These are phyloP conservation scores for Dentipellis fragilis DNA, from an alignment of 768 basidiomycete genomes.

Conservation along the genomic window DNA sequence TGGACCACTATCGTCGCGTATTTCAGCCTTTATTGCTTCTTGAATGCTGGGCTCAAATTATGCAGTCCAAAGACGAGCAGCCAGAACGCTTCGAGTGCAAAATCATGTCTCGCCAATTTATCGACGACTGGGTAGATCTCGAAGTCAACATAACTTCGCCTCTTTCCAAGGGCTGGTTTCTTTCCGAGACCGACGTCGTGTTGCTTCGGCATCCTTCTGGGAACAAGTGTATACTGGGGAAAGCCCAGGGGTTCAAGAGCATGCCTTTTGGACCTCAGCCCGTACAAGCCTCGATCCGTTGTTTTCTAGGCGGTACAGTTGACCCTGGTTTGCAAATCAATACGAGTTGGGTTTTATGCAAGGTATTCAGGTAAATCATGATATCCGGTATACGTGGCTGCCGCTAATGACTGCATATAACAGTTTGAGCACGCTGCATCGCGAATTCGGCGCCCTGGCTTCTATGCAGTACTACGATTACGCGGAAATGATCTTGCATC, in stretches of 20 bases:
- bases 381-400: not conserved
- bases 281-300: slow-evolving; percentile 15
- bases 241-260: slow-evolving; percentile 42
- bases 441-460: slow-evolving; percentile 85
- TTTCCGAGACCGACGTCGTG: slow-evolving; percentile 82
- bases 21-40: slow-evolving; percentile 81
- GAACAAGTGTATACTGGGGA: slow-evolving; percentile 55
- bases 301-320: slow-evolving; percentile 13
- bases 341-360: slow-evolving; percentile 64
- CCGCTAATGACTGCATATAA: slow-evolving; percentile 1
- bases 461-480: slow-evolving; percentile 79
- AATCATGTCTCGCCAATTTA: slow-evolving; percentile 58
- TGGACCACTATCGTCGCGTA: slow-evolving; percentile 56
- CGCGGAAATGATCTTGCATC: slow-evolving; percentile 57
- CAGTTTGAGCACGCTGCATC: slow-evolving; percentile 83
- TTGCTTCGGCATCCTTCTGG: slow-evolving; percentile 53
- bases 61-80: slow-evolving; percentile 62
- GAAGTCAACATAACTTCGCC: slow-evolving; percentile 52
- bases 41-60: slow-evolving; percentile 87
- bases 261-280: slow-evolving; percentile 35
- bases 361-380: slow-evolving; percentile 66
- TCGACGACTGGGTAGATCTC: slow-evolving; percentile 77
- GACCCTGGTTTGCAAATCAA: slow-evolving; percentile 58
- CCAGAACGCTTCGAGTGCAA: slow-evolving; percentile 48
- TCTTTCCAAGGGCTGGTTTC: slow-evolving; percentile 60